Evolutionary conservation across 352 stramenopile species (phyloP).

Genomic region (Elongisporangium prolatum): DNA sequence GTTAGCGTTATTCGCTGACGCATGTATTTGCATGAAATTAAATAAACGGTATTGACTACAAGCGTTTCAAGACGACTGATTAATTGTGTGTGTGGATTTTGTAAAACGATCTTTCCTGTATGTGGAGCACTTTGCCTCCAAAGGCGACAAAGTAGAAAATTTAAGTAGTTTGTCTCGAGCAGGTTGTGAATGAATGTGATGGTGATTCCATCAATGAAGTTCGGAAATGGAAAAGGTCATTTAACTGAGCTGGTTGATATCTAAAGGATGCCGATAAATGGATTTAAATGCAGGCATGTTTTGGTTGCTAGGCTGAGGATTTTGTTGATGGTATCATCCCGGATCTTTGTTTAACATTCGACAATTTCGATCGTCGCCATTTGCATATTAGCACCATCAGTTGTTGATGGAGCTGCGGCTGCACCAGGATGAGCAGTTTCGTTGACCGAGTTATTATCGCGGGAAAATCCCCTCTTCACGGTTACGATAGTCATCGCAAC

Average conservation of each 20-base stretch:
- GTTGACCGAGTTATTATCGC: background rate
- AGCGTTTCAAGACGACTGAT: background rate
- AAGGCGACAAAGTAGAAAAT: constrained; percentile 3
- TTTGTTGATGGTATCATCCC: background rate
- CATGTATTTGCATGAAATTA: background rate
- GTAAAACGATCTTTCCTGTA: background rate
- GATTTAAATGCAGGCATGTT: background rate
- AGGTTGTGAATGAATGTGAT: background rate
- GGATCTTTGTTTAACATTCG: background rate
- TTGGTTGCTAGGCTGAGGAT: background rate
- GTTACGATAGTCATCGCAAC: constrained; percentile 10
- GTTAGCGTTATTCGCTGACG: background rate
- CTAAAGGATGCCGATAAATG: background rate
- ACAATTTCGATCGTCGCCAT: background rate
- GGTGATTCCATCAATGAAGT: too few relatives aligned
- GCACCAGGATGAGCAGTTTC: background rate
- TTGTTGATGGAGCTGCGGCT: background rate
- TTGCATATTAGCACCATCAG: background rate
- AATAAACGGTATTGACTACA: background rate
- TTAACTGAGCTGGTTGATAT: background rate
- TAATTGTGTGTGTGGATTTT: background rate
- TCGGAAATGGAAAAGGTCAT: too few relatives aligned
- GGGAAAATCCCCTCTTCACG: constrained; percentile 7
- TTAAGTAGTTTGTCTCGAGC: background rate
- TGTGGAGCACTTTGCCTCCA: background rate